Percentiles rank a stretch among this genome's conserved stretches.
phyloP scores from a whole-genome alignment of 1,284 basidiomycete species.

The Malassezia sympodialis region DNA sequence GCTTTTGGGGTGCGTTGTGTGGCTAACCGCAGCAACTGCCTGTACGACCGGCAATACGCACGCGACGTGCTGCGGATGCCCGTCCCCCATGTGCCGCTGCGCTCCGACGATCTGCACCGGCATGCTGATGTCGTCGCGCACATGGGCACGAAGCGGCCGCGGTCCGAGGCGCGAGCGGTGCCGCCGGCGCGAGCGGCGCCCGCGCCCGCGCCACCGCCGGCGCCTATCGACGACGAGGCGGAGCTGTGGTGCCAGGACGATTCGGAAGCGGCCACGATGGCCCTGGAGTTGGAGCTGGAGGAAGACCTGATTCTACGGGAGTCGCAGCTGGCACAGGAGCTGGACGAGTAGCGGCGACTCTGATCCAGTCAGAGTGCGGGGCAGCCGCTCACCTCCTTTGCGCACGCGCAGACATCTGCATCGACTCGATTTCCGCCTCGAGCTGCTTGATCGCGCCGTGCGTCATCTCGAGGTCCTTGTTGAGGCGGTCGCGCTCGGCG shows the following conservation, averaged over 20 bases:
- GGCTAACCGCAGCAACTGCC: slow-evolving; percentile 57
- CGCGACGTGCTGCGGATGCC: slow-evolving; percentile 77
- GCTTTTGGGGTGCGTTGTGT: slow-evolving; percentile 57
- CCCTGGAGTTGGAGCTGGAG: slow-evolving; percentile 22
- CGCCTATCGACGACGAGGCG: not conserved
- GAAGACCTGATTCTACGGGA: slow-evolving; percentile 14
- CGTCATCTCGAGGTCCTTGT: slow-evolving; percentile 47
- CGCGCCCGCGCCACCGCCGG: not conserved
- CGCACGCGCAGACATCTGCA: slow-evolving; percentile 12
- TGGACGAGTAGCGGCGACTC: slow-evolving; percentile 4
- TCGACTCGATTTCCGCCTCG: slow-evolving; percentile 30
- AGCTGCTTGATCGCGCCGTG: slow-evolving; percentile 45
- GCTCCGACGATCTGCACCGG: slow-evolving; percentile 12
- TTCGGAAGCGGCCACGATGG: slow-evolving; percentile 24
- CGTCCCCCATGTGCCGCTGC: slow-evolving; percentile 39
- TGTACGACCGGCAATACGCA: slow-evolving; percentile 83
- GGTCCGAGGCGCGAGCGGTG: not conserved
- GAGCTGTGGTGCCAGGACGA: slow-evolving; percentile 3
- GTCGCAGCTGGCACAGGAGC: slow-evolving; percentile 17
- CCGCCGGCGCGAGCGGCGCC: not conserved
- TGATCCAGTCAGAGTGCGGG: not conserved
- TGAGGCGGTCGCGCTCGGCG: slow-evolving; percentile 46
- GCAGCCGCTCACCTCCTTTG: slow-evolving; percentile 10
- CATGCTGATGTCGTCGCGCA: not conserved
- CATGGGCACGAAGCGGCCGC: not conserved